A percentile compares a stretch with the other conserved stretches of the same genome.
These are phyloP conservation scores for Stropharia rugosoannulata DNA, from an alignment of 768 basidiomycete species.

Conservation along the genomic window DNA sequence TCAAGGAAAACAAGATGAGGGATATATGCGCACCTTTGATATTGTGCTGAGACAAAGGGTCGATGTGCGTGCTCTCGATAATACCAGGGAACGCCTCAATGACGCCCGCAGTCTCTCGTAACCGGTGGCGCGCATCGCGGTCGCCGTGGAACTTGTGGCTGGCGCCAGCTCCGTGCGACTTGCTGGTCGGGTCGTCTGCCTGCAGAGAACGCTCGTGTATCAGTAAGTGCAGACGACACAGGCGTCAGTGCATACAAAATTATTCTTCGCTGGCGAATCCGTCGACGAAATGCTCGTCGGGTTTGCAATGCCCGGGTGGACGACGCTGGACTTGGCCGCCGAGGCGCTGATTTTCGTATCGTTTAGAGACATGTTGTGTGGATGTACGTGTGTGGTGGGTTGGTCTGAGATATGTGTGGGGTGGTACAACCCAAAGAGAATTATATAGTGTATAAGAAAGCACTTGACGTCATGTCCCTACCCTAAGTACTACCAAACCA, in stretches of 20 bases:
- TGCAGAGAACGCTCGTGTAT: constrained; percentile 11
- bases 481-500: constrained; percentile 20
- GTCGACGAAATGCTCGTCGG: constrained; percentile 36
- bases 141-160: constrained; percentile 37
- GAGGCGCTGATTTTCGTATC: constrained; percentile 17
- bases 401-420: not conserved
- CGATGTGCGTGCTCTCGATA: constrained; percentile 53
- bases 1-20: too few species aligned
- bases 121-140: constrained; percentile 33
- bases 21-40: not conserved
- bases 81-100: constrained; percentile 54
- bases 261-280: constrained; percentile 33
- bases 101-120: constrained; percentile 46
- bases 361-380: constrained; percentile 33
- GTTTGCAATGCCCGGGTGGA: constrained; percentile 44
- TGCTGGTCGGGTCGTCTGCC: constrained; percentile 41
- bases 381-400: too few species aligned
- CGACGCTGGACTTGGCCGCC: constrained; percentile 30
- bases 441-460: constrained; percentile 12
- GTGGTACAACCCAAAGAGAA: not conserved
- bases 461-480: constrained; percentile 19
- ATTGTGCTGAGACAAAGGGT: constrained; percentile 42
- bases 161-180: constrained; percentile 39
- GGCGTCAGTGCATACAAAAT: constrained; percentile 36
- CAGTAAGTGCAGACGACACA: not conserved